Percentiles rank a stretch among this genome's conserved stretches.
Conservation (phyloP, 2,329 filamentous ascomycete species). For the Penicillium sp. region DNA sequence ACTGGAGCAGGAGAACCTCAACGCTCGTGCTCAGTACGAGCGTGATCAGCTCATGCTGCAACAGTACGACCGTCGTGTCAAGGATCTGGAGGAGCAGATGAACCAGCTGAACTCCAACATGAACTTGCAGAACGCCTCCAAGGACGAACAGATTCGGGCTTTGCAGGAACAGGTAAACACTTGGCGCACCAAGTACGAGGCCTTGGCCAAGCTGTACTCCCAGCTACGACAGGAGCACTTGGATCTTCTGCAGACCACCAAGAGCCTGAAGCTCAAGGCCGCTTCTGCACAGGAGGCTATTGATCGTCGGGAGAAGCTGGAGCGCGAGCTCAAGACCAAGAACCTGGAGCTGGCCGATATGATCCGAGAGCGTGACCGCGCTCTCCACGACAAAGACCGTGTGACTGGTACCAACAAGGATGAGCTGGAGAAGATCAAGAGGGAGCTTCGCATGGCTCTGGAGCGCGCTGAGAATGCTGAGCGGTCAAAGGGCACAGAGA, state of each 20-base stretch:
- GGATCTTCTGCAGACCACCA: slow-evolving; percentile 94
- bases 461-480: slow-evolving; percentile 93
- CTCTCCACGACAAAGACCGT: slow-evolving; percentile 90
- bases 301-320: slow-evolving; percentile 89
- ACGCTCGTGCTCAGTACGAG: slow-evolving; percentile 93
- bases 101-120: slow-evolving; percentile 80
- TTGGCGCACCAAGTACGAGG: slow-evolving; percentile 96
- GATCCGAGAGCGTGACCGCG: slow-evolving; percentile 95
- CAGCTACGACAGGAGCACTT: slow-evolving; percentile 94
- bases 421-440: slow-evolving; percentile 90
- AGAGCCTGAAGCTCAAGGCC: slow-evolving; percentile 92
- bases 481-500: slow-evolving; percentile 89
- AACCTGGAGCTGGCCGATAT: slow-evolving; percentile 98
- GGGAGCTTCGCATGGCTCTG: slow-evolving; percentile 88
- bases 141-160: slow-evolving; percentile 91
- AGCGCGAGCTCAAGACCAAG: slow-evolving; percentile 98
- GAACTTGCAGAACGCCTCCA: slow-evolving; percentile 82
- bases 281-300: slow-evolving; percentile 97
- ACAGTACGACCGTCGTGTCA: slow-evolving; percentile 94
- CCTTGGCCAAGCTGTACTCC: slow-evolving; percentile 94
- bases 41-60: slow-evolving; percentile 96
- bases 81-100: slow-evolving; percentile 87
- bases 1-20: slow-evolving; percentile 91
- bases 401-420: slow-evolving; percentile 86
- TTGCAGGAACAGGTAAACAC: slow-evolving; percentile 97